Base-by-base conservation (phyloP, 441 rosid species). In the Mallotus japonicus region DNA sequence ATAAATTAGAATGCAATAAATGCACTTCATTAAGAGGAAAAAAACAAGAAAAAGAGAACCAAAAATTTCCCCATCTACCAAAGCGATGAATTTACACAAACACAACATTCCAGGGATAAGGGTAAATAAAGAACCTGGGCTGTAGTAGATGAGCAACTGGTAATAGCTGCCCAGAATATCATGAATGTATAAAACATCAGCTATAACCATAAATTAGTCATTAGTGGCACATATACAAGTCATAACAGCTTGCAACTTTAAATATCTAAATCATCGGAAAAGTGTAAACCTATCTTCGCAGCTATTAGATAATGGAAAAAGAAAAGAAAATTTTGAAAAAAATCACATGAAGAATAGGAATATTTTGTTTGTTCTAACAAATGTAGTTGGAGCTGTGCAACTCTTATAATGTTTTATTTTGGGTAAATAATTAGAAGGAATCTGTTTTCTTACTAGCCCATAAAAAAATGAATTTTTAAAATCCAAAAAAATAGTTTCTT, bases 131-230 rank as follows among this genome's bases (percentile, higher is more conserved):
- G 17, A 67, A 67, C 47, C 72, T 51, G 9, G 55, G 37, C 40
- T 16, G 40, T 51, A 58, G 62, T 8, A 40, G 54, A 60, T 50
- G 54, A 67, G 50, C 71, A 74, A 15, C 67, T 59, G 50, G 16
- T 19, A 63, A 14, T 19, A 72, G 62, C 67, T 0, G 59, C 37
- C 76, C 42, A 32, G 4, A 73, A 66, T 22, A 73, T 20, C 58
- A 14, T 20, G 40, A 54, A 32, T 16, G 56, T 9, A 58, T n/a
- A 8, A 24, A 53, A 55, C 8, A 46, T 16, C n/a, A 42, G 8
- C 11, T 17, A 64, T 37, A 42, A 71, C 54, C 60, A 8, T 40
- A 37, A 19, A 72, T 72, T 12, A 57, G 54, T 16, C 42, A 24
- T 37, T 37, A 37, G 17, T 12, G n/a, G 49, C 17, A 13, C 49